These are phyloP conservation scores for Pythium scleroteichum DNA, from an alignment of 352 stramenopile species.

Conservation along the genomic window DNA sequence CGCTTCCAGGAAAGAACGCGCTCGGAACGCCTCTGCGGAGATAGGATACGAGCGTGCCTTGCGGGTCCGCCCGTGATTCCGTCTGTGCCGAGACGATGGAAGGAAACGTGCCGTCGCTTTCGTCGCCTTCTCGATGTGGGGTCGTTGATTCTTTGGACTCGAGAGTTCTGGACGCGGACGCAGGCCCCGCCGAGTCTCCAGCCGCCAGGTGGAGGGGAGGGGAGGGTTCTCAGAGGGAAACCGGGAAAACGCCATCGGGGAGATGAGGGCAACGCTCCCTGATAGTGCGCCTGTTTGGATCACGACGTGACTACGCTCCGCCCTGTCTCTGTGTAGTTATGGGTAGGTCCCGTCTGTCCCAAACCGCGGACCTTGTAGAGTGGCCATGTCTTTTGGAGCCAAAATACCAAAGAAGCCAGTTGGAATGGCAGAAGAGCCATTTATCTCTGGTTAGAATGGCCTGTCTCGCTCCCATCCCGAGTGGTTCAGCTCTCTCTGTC, in stretches of 20 bases:
- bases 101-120: constrained; percentile 29
- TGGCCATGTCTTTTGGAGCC: not conserved
- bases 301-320: constrained; percentile 4
- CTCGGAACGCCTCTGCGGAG: constrained; percentile 8
- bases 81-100: constrained; percentile 22
- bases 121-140: constrained; percentile 2
- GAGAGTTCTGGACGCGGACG: not conserved
- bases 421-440: not conserved
- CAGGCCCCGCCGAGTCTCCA: not conserved
- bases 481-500: constrained; percentile 12
- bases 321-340: not conserved
- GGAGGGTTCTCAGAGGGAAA: constrained; percentile 15
- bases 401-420: constrained; percentile 5
- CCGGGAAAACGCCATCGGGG: constrained; percentile 6
- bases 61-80: constrained; percentile 13
- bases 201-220: not conserved
- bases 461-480: not conserved
- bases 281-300: not conserved
- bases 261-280: not conserved
- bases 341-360: not conserved
- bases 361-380: not conserved
- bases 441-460: not conserved
- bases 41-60: constrained; percentile 10
- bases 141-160: constrained; percentile 12
- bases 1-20: constrained; percentile 10